Evolutionary conservation across 208 protist species (phyloP), one percentile per base, ranked within the genome.

Genomic region (Herpetomonas samuelpessoai): DNA sequence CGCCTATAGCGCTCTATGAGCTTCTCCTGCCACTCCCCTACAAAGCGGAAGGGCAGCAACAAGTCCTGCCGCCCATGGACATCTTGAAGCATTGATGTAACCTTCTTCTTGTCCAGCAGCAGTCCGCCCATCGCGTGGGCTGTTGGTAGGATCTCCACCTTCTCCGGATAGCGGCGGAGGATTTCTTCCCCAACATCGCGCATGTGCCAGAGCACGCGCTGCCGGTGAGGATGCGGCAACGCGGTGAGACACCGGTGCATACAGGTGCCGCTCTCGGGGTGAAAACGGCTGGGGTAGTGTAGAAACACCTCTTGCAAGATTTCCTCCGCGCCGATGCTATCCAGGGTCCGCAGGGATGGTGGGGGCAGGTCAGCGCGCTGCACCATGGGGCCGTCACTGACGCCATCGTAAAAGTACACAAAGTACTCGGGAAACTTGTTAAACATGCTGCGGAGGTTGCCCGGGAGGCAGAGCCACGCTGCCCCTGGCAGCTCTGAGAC

Each of bases 41-140:
- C 74, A 76, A 92, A 96, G 46, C 89, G 83, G 62, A 96, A 96
- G 4, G 74, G 47, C 2, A 86, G 50, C 29, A 84, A 58, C 39
- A 86, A 87, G 45, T 87, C 80, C 21, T 61, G 55, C 18, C 77
- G 70, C 1, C 71, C 68, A 16, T 56, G 57, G 16, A 54, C 62
- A 25, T 51, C 41, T 14, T 38, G 57, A 60, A 83, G 59, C 58
- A 74, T 55, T 18, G 6, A 14, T 10, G 3, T 58, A n/a, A 21
- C 30, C 25, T 35, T 69, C 46, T 59, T 62, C 29, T 54, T 61
- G 12, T 76, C 73, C n/a, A 58, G 12, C 3, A 70, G 28, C 28
- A 64, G 59, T 21, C 61, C 57, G 28, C 63, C 65, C 41, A 62
- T 7, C 51, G 19, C 28, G 21, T n/a, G 1, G 21, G 25, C 14